These are phyloP conservation scores for Ophiostoma fasciatum DNA, from an alignment of 2,329 filamentous ascomycete genomes.

Conservation along the genomic window DNA sequence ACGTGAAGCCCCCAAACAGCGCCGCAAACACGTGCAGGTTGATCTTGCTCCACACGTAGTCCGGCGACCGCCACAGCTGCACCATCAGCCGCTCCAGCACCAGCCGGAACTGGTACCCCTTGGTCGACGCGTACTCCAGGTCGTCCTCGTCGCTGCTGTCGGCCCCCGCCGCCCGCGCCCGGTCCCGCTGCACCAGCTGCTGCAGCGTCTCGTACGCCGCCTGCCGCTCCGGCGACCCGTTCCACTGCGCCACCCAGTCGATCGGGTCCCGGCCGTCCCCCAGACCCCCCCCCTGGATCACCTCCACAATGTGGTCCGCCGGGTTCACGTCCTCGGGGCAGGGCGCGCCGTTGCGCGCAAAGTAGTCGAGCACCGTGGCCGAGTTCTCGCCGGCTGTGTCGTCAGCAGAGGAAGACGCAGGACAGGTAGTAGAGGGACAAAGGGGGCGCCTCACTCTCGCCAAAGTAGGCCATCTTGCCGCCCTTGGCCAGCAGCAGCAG, in stretches of 20 bases:
- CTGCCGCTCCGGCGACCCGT: constrained; percentile 20
- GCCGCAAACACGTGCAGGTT: constrained; percentile 47
- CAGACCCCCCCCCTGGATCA: constrained; percentile 22
- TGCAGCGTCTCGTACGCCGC: constrained; percentile 50
- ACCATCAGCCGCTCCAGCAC: constrained; percentile 26
- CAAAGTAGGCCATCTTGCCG: constrained; percentile 53
- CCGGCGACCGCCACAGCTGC: constrained; percentile 13
- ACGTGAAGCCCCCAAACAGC: constrained; percentile 38
- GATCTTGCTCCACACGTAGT: constrained; percentile 57
- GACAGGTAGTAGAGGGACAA: background rate
- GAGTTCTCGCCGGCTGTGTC: constrained; percentile 27
- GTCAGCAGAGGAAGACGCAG: background rate
- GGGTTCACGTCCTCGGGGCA: constrained; percentile 51
- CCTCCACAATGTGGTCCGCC: constrained; percentile 61
- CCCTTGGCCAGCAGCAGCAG: constrained; percentile 48
- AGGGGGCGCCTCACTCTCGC: constrained; percentile 16
- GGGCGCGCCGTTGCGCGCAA: constrained; percentile 48
- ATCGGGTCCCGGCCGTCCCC: background rate
- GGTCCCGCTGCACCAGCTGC: constrained; percentile 15
- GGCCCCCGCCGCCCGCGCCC: background rate
- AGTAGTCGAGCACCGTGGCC: constrained; percentile 43
- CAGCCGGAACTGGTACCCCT: constrained; percentile 42
- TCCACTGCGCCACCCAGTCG: constrained; percentile 26
- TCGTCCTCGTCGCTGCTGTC: constrained; percentile 14
- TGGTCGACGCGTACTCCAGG: constrained; percentile 57